Evolutionary conservation across 176 grass and related monocot species (phyloP).

Genomic region (Oryza australiensis): DNA sequence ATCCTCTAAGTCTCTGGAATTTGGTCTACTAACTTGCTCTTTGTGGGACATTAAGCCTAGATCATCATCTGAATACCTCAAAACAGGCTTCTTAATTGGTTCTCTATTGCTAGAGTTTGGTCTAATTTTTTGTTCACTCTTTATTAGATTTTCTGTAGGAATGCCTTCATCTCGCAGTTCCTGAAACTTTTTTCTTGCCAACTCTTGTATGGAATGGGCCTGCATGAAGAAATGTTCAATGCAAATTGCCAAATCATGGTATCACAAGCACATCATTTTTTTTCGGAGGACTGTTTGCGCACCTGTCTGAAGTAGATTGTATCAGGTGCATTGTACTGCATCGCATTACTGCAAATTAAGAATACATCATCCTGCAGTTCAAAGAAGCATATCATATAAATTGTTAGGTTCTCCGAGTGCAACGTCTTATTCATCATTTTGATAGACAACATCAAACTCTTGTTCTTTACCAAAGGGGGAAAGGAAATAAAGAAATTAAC

Average conservation of each 20-base stretch:
- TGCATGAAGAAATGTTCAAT: slow-evolving; percentile 41
- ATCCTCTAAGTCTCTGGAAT: slow-evolving; percentile 29
- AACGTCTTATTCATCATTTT: background rate
- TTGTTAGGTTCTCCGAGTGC: background rate
- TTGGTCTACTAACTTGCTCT: slow-evolving; percentile 44
- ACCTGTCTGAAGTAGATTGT: slow-evolving; percentile 99
- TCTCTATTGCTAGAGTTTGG: slow-evolving; percentile 43
- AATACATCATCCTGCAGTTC: slow-evolving; percentile 92
- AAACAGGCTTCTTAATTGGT: slow-evolving; percentile 54
- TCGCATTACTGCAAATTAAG: slow-evolving; percentile 98
- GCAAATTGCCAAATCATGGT: background rate
- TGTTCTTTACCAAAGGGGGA: background rate
- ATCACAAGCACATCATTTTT: background rate
- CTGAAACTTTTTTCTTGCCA: slow-evolving; percentile 92
- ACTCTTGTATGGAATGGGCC: slow-evolving; percentile 97
- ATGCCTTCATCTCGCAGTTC: slow-evolving; percentile 78
- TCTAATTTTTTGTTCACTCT: slow-evolving; percentile 60
- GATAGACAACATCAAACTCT: slow-evolving; percentile 2
- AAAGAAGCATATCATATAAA: slow-evolving; percentile 33
- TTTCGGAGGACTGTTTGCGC: slow-evolving; percentile 17
- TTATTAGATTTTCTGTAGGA: slow-evolving; percentile 50
- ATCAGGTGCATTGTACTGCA: slow-evolving; percentile 98
- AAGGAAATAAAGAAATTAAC: background rate
- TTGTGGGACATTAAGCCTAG: slow-evolving; percentile 38
- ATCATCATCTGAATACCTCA: slow-evolving; percentile 46